These are phyloP conservation scores for Pseudocohnilembus persalinus DNA, from an alignment of 169 alveolate genomes.

Conservation along the genomic window DNA sequence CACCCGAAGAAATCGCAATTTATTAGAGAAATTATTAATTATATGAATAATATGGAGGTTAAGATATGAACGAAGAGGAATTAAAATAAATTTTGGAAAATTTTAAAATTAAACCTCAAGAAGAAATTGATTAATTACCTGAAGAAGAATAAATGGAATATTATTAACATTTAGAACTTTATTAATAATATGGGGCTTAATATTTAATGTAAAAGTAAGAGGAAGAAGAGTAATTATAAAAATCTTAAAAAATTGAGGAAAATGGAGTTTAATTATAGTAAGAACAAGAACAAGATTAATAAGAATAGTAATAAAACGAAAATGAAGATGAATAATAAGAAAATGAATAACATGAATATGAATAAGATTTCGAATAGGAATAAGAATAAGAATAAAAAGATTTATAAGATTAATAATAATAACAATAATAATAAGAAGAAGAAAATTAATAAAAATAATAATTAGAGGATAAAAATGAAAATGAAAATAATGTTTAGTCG, in stretches of 20 bases:
- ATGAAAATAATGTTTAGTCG: neutral
- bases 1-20: neutral
- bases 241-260: neutral
- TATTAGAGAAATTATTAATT: neutral
- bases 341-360: neutral
- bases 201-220: neutral
- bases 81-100: neutral
- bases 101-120: neutral
- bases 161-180: neutral
- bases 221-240: neutral
- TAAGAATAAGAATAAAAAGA: neutral
- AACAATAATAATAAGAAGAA: neutral
- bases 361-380: neutral
- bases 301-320: neutral
- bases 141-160: neutral
- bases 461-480: neutral
- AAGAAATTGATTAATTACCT: neutral
- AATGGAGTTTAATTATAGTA: neutral
- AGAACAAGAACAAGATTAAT: neutral
- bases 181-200: neutral
- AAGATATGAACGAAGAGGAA: neutral
- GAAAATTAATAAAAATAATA: no score
- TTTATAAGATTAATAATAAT: no score
- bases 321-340: neutral
- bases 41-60: neutral